Evolutionary conservation across 345 rosid genomes (phyloP), one percentile per base, ranked within the genome.

Genomic region (Linum lewisii): DNA sequence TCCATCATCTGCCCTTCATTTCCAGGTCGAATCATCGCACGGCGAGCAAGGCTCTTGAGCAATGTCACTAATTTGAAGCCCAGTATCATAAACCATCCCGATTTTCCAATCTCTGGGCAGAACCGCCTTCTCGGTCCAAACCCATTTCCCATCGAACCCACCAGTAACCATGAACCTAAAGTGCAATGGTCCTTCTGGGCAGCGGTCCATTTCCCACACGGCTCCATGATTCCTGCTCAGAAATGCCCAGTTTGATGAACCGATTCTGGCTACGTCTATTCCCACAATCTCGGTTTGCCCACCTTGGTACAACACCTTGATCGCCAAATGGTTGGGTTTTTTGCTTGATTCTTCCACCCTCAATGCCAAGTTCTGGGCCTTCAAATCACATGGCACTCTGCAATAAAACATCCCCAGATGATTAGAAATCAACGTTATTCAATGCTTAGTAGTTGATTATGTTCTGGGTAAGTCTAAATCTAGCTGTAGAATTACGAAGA

Each of bases 261-360:
- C 87, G 3, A 84, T 84, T 42, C 47, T 11, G 47, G 97, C 95
- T 7, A 89, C 78, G 67, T 89, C 97, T 2, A 89, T 69, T 56
- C 68, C 84, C 13, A 93, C 97, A 0, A 93, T 63, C 61, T 93
- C 97, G 1, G 99, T 93, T 72, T 93, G 97, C 9, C 99, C 99
- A 22, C 99, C 99, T 70, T 89, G 97, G 70, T 85, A 81, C 65
- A 89, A 67, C 37, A 89, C 49, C 70, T 87, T 85, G 7, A 93
- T 59, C 19, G 91, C 86, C 66, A 93, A 64, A 72, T 89, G 83
- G 58, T 76, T 19, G 49, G 95, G 86, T 26, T 93, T 81, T 16
- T 69, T 34, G 77, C 95, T 93, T 49, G 99, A 84, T 73, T 93
- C 99, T 75, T 89, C 97, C 1, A 93, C 99, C 58, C 95, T 71